These are phyloP conservation scores for Heterobasidion annosum DNA, from an alignment of 1,284 basidiomycete genomes.

Conservation along the genomic window DNA sequence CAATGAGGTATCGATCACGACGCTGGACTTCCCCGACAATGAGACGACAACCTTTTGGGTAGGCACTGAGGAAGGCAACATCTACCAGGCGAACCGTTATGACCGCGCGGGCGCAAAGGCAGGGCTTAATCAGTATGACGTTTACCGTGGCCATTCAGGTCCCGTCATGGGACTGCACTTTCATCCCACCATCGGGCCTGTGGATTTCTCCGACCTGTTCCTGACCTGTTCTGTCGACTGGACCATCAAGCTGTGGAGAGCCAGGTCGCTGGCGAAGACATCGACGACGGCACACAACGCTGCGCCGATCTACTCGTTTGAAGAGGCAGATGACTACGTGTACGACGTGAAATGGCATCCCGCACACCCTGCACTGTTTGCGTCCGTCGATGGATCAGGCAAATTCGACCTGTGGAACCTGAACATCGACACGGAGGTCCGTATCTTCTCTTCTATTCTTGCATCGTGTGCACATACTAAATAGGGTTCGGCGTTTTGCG, in stretches of 20 bases:
- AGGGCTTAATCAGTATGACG: constrained; percentile 84
- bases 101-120: constrained; percentile 96
- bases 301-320: constrained; percentile 81
- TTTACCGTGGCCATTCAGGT: constrained; percentile 88
- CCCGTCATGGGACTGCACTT: constrained; percentile 93
- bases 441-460: constrained; percentile 16
- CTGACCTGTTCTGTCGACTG: constrained; percentile 88
- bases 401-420: constrained; percentile 97
- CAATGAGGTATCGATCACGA: constrained; percentile 90
- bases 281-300: constrained; percentile 48
- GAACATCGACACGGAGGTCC: constrained; percentile 88
- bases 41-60: constrained; percentile 96
- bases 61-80: constrained; percentile 94
- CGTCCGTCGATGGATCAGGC: constrained; percentile 88
- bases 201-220: constrained; percentile 95
- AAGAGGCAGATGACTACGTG: constrained; percentile 97
- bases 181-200: constrained; percentile 83
- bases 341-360: constrained; percentile 99
- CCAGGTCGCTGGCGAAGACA: constrained; percentile 60
- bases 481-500: background rate
- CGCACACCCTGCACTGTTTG: constrained; percentile 89
- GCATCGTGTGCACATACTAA: constrained; percentile 2
- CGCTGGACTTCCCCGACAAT: constrained; percentile 87
- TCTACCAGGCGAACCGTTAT: constrained; percentile 93
- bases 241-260: constrained; percentile 93